A percentile compares a stretch with the other conserved stretches of the same genome.
These are phyloP conservation scores for Termitomyces sp. DNA, from an alignment of 768 basidiomycete genomes.

Conservation along the genomic window DNA sequence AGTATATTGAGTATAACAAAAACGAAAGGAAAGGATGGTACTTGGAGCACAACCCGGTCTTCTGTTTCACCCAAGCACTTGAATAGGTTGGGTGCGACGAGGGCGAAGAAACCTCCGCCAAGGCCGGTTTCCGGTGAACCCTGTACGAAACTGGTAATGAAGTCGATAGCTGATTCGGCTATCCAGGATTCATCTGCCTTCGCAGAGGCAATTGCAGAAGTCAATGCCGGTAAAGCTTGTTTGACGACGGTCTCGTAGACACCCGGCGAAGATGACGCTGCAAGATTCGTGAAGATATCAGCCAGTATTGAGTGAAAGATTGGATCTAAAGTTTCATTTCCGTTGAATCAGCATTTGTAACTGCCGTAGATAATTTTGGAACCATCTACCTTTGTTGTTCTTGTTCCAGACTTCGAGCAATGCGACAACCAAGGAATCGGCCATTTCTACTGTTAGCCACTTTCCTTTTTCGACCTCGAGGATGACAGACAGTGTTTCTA, in stretches of 20 bases:
- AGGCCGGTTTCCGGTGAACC: conserved; percentile 61
- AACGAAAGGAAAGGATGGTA: conserved; percentile 18
- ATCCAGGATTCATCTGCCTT: conserved; percentile 67
- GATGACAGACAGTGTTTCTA: conserved; percentile 81
- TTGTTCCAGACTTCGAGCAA: conserved; percentile 80
- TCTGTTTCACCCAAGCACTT: conserved; percentile 62
- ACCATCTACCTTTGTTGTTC: conserved; percentile 71
- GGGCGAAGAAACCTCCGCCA: conserved; percentile 76
- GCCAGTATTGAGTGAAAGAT: conserved; percentile 82
- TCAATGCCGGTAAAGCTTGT: conserved; percentile 69
- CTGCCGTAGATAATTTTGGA: not conserved
- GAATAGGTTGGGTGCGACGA: conserved; percentile 74
- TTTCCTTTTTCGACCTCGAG: conserved; percentile 66
- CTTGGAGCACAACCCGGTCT: conserved; percentile 84
- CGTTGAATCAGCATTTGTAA: not conserved
- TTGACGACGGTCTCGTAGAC: conserved; percentile 73
- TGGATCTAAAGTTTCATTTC: conserved; percentile 49
- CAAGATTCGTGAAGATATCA: conserved; percentile 71
- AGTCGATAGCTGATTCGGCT: conserved; percentile 76
- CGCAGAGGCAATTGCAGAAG: conserved; percentile 53
- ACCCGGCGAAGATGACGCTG: conserved; percentile 49
- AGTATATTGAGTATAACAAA: not conserved
- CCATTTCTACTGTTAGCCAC: conserved; percentile 68
- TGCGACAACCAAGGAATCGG: conserved; percentile 58
- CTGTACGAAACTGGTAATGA: conserved; percentile 65